Conservation (phyloP, 129 eudicot genomes). For the Kitagawia praeruptora region DNA sequence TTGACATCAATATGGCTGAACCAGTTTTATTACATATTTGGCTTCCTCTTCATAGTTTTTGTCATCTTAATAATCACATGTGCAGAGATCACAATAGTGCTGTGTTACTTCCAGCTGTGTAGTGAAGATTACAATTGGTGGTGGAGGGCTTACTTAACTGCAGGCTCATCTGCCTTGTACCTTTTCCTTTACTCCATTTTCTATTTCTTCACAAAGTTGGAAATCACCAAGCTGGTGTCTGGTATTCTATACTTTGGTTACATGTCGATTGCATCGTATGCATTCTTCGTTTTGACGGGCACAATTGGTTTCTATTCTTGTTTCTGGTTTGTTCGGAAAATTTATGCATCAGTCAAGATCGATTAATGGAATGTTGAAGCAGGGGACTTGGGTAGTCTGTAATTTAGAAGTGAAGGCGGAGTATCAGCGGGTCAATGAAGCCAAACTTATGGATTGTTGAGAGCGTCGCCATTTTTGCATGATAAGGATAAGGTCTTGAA, state of each 20-base stretch:
- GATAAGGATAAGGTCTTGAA: neutral
- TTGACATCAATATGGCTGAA: constrained; percentile 84
- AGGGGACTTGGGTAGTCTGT: constrained; percentile 13
- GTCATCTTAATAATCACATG: constrained; percentile 75
- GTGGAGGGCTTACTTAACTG: constrained; percentile 90
- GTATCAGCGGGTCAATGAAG: constrained; percentile 9
- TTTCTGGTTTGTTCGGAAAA: constrained; percentile 78
- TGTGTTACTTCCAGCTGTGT: constrained; percentile 84
- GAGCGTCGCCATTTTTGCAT: constrained; percentile 14
- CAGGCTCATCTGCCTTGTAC: constrained; percentile 80
- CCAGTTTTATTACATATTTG: constrained; percentile 89
- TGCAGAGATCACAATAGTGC: constrained; percentile 74
- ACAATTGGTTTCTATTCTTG: constrained; percentile 79
- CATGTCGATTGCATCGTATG: constrained; percentile 70
- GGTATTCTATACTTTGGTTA: constrained; percentile 78
- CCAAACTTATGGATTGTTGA: constrained; percentile 18
- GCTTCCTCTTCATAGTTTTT: constrained; percentile 81
- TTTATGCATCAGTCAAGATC: constrained; percentile 77
- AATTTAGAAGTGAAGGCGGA: neutral
- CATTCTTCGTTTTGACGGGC: constrained; percentile 80
- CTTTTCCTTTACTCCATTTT: constrained; percentile 77
- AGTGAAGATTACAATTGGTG: constrained; percentile 94
- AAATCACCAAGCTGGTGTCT: constrained; percentile 69
- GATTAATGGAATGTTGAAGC: constrained; percentile 39
- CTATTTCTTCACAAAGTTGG: constrained; percentile 79